Base-by-base conservation (phyloP, 305 asterid species). In the Solanum aculeatissimum region DNA sequence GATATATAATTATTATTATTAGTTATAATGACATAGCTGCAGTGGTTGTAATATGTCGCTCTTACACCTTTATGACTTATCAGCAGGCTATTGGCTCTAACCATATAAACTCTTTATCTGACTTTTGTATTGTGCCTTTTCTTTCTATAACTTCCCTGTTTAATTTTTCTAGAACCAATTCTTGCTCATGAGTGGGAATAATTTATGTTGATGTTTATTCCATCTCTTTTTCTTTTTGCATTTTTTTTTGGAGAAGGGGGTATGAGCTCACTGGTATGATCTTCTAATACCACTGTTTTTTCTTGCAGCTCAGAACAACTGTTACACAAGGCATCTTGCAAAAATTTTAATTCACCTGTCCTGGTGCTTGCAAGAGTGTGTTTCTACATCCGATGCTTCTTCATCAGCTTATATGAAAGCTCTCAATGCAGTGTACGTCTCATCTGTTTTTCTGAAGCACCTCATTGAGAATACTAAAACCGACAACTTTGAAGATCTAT, bases 321-420 rank as follows among this genome's bases (percentile, higher is more conserved):
- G 87, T 86, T 88, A 85, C 82, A 97, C 98, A 58, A 92, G 96
- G 90, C 99, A 95, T 89, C 98, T 97, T 43, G 93, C 93, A 4
- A 97, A 97, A 92, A 91, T 93, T 85, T 88, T 95, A 92, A 89
- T 97, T 91, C 96, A 95, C 91, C 90, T 97, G 84, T 89, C 93
- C 14, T 90, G 94, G 98, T 93, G 97, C 89, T 90, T 95, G 95
- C 94, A 93, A 89, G 98, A 95, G 90, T 94, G 98, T 89, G 89
- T 87, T 87, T 90, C 95, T 86, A 86, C 92, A 69, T 87, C 98
- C 43, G 95, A 89, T 84, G 89, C 80, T 87, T 87, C 91, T 32
- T 89, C 95, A 82, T 83, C 90, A 81, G 95, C 94, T 85, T 85
- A 89, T 88, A 72, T 90, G 29, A 93, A 90, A 90, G 95, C 99